Base-by-base conservation (phyloP, 2,329 filamentous ascomycete species). In the Berkeleyomyces basicola region DNA sequence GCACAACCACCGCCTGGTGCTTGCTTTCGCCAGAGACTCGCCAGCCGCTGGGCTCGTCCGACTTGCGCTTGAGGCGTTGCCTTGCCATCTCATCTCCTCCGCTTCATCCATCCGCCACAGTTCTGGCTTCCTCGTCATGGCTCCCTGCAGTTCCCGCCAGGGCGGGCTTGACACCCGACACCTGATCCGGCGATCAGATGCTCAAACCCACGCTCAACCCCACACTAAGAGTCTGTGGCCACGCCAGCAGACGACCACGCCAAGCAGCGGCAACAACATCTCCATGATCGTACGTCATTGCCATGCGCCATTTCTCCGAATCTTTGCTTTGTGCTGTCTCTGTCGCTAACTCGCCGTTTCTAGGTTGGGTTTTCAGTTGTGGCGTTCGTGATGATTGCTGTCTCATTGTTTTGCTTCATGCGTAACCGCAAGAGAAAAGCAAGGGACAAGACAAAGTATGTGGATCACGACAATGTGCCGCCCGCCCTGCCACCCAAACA, bases 381-480 rank as follows among this genome's bases (percentile, higher is more conserved):
- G 36, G 63, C 60, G 49, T 49, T 57, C 7, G 23, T 62, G 40
- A 60, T 65, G 11, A 55, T 65, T 16, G 58, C 61, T 23, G 58
- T 62, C 16, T 62, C 63, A 2, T 23, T 62, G 4, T 65, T 65
- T 49, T 65, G 63, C 43, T 65, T 62, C 49, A 37, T 65, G 68
- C 71, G 59, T 33, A 61, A 53, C 55, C 58, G 47, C 16, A 55
- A 55, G 37, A 42, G n/a, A 11, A 61, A 58, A 59, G 61, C 60
- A 43, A 33, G 16, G 33, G 47, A 49, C 43, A 58, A 51, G 53
- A 60, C 58, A 58, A 65, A 64, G 61, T 66, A 58, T 33, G 61
- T 53, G 10, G 7, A 51, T 3, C 7, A 58, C 10, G n/a, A 9
- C 2, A 2, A 11, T 10, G 36, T 46, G 14, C 16, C 4, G n/a